Percentiles rank a stretch among this genome's conserved stretches.
Evolutionary conservation across 108 stramenopile genomes (phyloP).

Genomic region (Fistulifera pelliculosa): DNA sequence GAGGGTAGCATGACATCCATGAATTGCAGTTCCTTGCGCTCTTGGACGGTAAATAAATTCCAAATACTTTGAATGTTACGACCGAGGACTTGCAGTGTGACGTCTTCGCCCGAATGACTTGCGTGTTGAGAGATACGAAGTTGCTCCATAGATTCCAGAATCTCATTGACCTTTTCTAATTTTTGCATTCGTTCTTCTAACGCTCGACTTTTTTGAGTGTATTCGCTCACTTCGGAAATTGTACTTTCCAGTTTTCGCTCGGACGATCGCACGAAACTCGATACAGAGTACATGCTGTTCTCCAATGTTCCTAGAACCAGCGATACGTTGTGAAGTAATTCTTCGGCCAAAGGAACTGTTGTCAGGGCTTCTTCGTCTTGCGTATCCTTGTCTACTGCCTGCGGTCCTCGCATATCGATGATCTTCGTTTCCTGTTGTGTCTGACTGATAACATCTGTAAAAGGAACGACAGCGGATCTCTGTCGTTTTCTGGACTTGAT

Average conservation of each 20-base stretch:
- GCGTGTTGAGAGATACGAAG: too few species aligned
- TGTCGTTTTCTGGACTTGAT: slow-evolving; percentile 17
- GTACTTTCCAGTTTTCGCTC: slow-evolving; percentile 43
- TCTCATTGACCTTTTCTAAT: slow-evolving; percentile 18
- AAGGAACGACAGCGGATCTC: slow-evolving; percentile 34
- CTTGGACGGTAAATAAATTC: slow-evolving; percentile 30
- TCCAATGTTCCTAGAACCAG: slow-evolving; percentile 67
- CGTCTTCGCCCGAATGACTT: too few species aligned
- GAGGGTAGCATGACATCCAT: slow-evolving; percentile 47
- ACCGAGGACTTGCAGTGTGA: too few species aligned
- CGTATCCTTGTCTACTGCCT: neutral
- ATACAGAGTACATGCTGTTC: slow-evolving; percentile 56
- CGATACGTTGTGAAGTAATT: slow-evolving; percentile 78
- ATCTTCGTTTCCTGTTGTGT: slow-evolving; percentile 27
- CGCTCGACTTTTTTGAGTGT: slow-evolving; percentile 25
- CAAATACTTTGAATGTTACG: too few species aligned
- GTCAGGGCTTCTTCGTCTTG: neutral
- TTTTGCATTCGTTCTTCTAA: slow-evolving; percentile 29
- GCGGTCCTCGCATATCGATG: slow-evolving; percentile 77
- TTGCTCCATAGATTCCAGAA: too few species aligned
- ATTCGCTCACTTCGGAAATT: slow-evolving; percentile 34
- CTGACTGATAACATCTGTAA: slow-evolving; percentile 46
- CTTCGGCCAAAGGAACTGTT: slow-evolving; percentile 56
- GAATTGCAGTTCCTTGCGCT: slow-evolving; percentile 47
- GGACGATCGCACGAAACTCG: slow-evolving; percentile 41